Percentiles rank a stretch among this genome's conserved stretches.
Evolutionary conservation across 768 basidiomycete genomes (phyloP).

Genomic region (Saitozyma sp.): DNA sequence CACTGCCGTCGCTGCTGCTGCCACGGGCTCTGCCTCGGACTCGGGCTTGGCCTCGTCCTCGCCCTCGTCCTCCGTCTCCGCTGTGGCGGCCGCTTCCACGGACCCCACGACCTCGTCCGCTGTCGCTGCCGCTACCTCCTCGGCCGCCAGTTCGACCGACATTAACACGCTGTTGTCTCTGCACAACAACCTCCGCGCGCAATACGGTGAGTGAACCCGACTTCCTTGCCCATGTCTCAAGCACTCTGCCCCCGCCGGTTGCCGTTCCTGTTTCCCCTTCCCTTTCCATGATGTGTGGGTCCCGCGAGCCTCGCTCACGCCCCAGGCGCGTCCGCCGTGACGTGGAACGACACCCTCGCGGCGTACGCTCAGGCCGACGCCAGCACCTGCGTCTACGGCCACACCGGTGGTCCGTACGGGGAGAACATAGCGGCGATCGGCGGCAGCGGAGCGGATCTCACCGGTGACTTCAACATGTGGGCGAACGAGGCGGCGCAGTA

Average conservation of each 20-base stretch:
- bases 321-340: conserved; percentile 62
- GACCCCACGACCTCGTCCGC: neutral
- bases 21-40: neutral
- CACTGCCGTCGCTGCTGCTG: neutral
- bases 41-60: conserved; percentile 2
- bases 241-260: no score
- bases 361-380: conserved; percentile 69
- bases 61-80: neutral
- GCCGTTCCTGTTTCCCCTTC: no score
- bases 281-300: no score
- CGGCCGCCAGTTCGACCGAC: conserved; percentile 9
- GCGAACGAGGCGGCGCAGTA: conserved; percentile 37
- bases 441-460: conserved; percentile 14
- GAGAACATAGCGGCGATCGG: conserved; percentile 42
- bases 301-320: neutral
- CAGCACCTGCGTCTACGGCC: conserved; percentile 65
- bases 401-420: conserved; percentile 53
- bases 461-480: conserved; percentile 29
- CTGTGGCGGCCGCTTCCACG: neutral
- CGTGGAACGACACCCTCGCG: conserved; percentile 66
- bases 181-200: conserved; percentile 38
- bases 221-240: no score
- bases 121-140: neutral
- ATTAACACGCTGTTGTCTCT: conserved; percentile 20
- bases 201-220: conserved; percentile 18